phyloP scores from a whole-genome alignment of 768 basidiomycete genomes.

The Glaciozyma martinii region DNA sequence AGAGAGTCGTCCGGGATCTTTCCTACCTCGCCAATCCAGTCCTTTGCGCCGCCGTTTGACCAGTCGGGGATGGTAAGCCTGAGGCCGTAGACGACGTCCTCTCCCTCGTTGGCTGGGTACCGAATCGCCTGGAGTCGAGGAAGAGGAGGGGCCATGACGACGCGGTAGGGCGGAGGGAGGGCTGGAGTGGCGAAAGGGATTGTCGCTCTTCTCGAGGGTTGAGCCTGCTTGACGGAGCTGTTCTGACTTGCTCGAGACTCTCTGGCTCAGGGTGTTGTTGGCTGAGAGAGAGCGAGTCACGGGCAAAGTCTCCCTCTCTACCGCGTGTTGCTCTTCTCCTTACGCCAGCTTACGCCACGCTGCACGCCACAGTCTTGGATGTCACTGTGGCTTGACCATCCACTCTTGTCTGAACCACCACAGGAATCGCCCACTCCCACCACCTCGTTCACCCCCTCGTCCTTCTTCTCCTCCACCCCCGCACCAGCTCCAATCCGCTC shows the following conservation, averaged over 20 bases:
- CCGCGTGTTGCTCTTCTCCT: background rate
- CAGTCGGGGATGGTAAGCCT: background rate
- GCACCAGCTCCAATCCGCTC: background rate
- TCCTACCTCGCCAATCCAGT: background rate
- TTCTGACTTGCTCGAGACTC: too few species aligned
- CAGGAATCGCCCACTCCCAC: background rate
- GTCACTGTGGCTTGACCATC: too few species aligned
- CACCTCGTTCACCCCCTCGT: background rate
- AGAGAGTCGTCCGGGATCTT: slow-evolving; percentile 1
- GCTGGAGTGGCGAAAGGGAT: too few species aligned
- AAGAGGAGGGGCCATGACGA: background rate
- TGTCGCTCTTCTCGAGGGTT: background rate
- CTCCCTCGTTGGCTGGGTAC: background rate
- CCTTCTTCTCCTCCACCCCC: background rate
- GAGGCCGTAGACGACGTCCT: background rate
- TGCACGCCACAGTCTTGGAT: too few species aligned
- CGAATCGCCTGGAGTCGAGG: background rate
- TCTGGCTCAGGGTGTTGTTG: too few species aligned
- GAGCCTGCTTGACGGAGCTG: background rate
- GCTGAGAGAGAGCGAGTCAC: too few species aligned
- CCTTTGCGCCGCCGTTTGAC: background rate
- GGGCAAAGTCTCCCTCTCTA: background rate
- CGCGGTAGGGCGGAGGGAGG: background rate
- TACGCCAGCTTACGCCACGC: too few species aligned
- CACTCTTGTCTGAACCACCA: background rate